These are phyloP conservation scores for Vitis hybrid DNA, from an alignment of 177 flowering plant genomes.

Conservation along the genomic window DNA sequence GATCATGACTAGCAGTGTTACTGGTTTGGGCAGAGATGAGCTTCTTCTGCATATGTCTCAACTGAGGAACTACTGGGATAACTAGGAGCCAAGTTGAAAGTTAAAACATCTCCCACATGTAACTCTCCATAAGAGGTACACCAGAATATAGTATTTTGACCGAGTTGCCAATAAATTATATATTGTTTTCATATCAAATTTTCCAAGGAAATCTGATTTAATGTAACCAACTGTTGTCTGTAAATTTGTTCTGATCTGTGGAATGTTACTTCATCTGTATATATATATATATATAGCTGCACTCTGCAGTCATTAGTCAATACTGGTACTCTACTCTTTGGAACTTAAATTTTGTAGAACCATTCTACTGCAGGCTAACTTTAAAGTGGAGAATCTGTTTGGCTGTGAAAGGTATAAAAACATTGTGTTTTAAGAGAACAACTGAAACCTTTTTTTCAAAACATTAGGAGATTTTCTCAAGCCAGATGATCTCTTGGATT, in stretches of 20 bases:
- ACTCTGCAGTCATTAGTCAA: no score
- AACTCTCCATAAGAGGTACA: conserved; percentile 8
- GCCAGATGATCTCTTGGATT: no score
- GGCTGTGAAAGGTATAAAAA: no score
- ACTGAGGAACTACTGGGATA: conserved; percentile 93
- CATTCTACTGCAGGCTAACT: no score
- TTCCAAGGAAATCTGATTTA: not conserved
- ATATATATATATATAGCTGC: no score
- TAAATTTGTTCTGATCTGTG: not conserved
- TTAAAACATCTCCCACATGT: not conserved
- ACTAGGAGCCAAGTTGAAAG: conserved; percentile 17
- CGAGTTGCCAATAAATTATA: no score
- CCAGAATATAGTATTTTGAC: not conserved
- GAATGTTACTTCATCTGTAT: not conserved
- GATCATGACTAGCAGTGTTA: conserved; percentile 97
- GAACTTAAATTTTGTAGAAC: no score
- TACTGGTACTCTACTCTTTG: no score
- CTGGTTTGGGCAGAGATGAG: conserved; percentile 89
- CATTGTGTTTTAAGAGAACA: no score
- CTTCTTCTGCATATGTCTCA: conserved; percentile 93
- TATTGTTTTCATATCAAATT: not conserved
- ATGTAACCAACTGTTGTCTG: not conserved
- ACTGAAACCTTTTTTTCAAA: no score
- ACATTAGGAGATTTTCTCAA: no score
- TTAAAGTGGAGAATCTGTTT: no score